Evolutionary conservation across 1,284 basidiomycete species (phyloP).

Genomic region (Ganoderma sinense): DNA sequence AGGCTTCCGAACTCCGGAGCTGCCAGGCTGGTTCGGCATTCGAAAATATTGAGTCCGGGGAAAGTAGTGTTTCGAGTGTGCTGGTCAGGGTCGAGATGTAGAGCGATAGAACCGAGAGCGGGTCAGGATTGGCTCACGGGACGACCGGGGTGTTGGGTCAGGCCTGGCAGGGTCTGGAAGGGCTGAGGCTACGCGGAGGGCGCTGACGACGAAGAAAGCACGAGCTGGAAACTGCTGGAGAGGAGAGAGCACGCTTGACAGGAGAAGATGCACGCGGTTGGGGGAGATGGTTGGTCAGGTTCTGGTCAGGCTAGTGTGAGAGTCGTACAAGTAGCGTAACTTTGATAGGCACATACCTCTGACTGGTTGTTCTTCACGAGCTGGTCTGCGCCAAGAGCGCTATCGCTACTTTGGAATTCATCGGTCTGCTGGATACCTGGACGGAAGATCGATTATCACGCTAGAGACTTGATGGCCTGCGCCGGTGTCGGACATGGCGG

Average conservation of each 20-base stretch:
- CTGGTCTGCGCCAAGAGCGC: not conserved
- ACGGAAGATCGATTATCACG: not conserved
- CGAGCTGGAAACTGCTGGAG: not conserved
- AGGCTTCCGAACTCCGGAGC: too few relatives aligned
- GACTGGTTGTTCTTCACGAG: not conserved
- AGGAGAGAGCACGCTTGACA: not conserved
- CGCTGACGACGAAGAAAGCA: not conserved
- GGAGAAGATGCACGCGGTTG: not conserved
- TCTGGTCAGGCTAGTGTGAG: not conserved
- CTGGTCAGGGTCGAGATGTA: not conserved
- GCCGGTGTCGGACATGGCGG: not conserved
- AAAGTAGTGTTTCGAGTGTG: too few relatives aligned
- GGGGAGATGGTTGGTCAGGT: too few relatives aligned
- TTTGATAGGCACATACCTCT: not conserved
- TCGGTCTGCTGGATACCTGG: not conserved
- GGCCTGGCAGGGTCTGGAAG: not conserved
- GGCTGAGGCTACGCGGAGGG: not conserved
- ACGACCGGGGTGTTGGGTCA: not conserved
- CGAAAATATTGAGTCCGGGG: not conserved
- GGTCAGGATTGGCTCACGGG: not conserved
- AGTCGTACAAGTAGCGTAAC: not conserved
- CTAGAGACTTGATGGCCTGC: too few relatives aligned
- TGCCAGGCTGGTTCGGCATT: too few relatives aligned
- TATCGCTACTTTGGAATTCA: not conserved
- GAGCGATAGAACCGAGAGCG: not conserved